Conservation (phyloP, 805 yeast species). For the Starmera quercuum region DNA sequence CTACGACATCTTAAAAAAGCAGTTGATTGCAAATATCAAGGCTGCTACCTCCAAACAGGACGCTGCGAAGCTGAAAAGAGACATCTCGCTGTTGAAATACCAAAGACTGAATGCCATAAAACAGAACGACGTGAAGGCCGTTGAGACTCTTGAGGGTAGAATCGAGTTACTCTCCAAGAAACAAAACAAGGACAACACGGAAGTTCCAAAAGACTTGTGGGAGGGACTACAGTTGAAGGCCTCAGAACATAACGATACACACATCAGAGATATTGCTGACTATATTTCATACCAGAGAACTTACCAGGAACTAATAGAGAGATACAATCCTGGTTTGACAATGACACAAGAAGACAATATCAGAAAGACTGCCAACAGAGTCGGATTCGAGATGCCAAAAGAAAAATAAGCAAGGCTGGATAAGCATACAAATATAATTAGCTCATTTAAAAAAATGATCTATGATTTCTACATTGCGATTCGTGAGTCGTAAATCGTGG, state of each 20-base stretch:
- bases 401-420: no score
- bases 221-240: constrained; percentile 11
- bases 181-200: constrained; percentile 11
- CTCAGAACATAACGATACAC: constrained; percentile 20
- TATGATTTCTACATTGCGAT: no score
- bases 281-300: constrained; percentile 68
- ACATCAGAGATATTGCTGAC: constrained; percentile 50
- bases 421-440: no score
- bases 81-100: constrained; percentile 16
- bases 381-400: constrained; percentile 76
- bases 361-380: constrained; percentile 73
- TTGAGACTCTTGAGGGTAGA: constrained; percentile 13
- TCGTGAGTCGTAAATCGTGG: no score
- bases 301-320: constrained; percentile 70
- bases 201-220: constrained; percentile 6
- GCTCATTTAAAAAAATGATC: no score
- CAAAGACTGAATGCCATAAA: constrained; percentile 19
- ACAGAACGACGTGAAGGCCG: constrained; percentile 11
- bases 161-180: constrained; percentile 9
- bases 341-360: constrained; percentile 76
- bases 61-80: constrained; percentile 16
- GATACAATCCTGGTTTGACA: constrained; percentile 80
- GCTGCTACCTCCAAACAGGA: constrained; percentile 17
- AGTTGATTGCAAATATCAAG: constrained; percentile 15
- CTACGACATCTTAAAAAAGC: constrained; percentile 11